Base-by-base conservation (phyloP, 2,329 filamentous ascomycete genomes). In the Sporothrix pallida region DNA sequence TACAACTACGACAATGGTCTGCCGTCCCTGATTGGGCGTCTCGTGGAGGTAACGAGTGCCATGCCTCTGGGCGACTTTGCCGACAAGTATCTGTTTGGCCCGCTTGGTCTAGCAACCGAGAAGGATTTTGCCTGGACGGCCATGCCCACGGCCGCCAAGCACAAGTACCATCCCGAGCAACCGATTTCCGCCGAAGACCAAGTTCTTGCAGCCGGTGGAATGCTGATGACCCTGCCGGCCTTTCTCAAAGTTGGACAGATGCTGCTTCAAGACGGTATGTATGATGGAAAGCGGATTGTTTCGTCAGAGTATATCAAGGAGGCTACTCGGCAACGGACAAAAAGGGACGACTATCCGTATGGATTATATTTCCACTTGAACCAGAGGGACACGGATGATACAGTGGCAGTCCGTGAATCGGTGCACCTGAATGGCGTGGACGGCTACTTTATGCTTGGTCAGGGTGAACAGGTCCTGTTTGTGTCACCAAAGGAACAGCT, bases 1-100 rank as follows among this genome's bases (percentile, higher is more conserved):
- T 72, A 67, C 60, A n/a, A 67, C 60, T 72, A 72, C 60, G 60
- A 72, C 71, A 72, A 72, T 20, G 71, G 71, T 5, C 60, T 72
- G 60, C 71, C 60, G 1, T n/a, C 60, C 1, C 50, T 72, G 58
- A 31, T 62, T 7, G 71, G 60, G 3, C 37, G 48, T 6, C 9
- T 72, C 10, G 56, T 72, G 31, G 60, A 72, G 20, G 60, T 60
- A 5, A 48, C 12, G 17, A 67, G 60, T 13, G 60, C 60, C 31
- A n/a, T 67, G 0, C 31, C 60, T 2, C 60, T 72, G 1, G 48
- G 2, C 13, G 60, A 17, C 8, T 67, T 67, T 72, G 71, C 71
- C 1, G 4, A 54, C 10, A 23, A n/a, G 5, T 13, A 72, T 31
- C 31, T 72, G 15, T 67, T 67, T 58, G 50, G 48, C n/a, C 60